Percentiles rank a stretch among this genome's conserved stretches.
phyloP scores from a whole-genome alignment of 1,284 basidiomycete species.

The Gomphus sp. region DNA sequence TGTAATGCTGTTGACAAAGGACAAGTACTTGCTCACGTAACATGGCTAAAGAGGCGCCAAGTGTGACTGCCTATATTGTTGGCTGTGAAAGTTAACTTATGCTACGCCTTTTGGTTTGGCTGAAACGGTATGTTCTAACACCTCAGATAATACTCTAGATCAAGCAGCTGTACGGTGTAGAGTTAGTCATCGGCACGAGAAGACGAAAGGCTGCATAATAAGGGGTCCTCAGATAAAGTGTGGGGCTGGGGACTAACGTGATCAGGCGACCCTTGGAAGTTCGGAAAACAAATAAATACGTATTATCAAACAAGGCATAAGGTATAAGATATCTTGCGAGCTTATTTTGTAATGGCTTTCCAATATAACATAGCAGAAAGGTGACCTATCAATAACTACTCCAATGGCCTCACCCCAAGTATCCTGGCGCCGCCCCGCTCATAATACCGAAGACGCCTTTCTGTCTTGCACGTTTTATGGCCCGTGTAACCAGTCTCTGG shows the following conservation, averaged over 20 bases:
- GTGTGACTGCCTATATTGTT: too few species aligned
- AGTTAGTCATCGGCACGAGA: too few species aligned
- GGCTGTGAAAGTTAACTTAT: too few species aligned
- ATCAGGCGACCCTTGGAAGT: neutral
- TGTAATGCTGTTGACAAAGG: too few species aligned
- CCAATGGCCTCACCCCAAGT: neutral
- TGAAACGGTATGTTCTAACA: too few species aligned
- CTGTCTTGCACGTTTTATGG: conserved; percentile 84
- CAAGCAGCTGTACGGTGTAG: too few species aligned
- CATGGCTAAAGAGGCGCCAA: too few species aligned
- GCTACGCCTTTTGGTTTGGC: too few species aligned
- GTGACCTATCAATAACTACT: neutral
- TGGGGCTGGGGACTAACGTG: neutral
- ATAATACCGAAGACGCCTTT: conserved; percentile 82
- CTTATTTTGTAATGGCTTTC: neutral
- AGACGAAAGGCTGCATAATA: too few species aligned
- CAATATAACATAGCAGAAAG: neutral
- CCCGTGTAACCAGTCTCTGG: conserved; percentile 79
- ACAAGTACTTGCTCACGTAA: too few species aligned
- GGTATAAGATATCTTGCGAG: neutral
- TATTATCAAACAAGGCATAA: neutral
- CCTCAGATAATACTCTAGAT: too few species aligned
- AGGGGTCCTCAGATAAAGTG: too few species aligned
- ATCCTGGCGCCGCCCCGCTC: conserved; percentile 25
- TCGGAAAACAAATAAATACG: neutral